Evolutionary conservation across 805 yeast genomes (phyloP).

Genomic region (Sungouiozyma ichnusensis): DNA sequence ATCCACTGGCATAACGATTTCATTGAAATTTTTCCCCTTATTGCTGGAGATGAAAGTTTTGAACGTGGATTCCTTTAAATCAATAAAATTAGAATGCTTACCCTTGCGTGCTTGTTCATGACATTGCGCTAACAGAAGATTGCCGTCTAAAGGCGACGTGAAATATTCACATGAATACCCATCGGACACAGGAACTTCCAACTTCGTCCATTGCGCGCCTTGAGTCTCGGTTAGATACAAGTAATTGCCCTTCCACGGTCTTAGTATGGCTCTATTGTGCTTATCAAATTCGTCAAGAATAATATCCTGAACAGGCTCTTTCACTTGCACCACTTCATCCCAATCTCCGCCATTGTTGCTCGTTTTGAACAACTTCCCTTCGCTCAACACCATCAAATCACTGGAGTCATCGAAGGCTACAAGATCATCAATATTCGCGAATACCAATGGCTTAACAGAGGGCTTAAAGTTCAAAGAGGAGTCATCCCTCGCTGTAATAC

Average conservation of each 20-base stretch:
- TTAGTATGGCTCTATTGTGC: slow-evolving; percentile 16
- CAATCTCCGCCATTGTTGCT: slow-evolving; percentile 44
- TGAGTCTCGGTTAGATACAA: slow-evolving; percentile 19
- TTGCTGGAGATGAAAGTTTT: background rate
- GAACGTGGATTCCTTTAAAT: background rate
- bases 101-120: background rate
- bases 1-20: slow-evolving; percentile 3
- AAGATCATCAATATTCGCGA: slow-evolving; percentile 3
- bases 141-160: background rate
- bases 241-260: background rate
- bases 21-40: slow-evolving; percentile 6
- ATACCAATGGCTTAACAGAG: slow-evolving; percentile 7
- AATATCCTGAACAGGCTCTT: slow-evolving; percentile 2
- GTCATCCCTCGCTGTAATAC: background rate
- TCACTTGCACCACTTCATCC: slow-evolving; percentile 16
- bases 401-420: slow-evolving; percentile 43
- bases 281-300: slow-evolving; percentile 10
- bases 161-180: background rate
- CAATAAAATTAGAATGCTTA: background rate
- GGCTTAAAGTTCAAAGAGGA: slow-evolving; percentile 9
- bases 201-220: slow-evolving; percentile 21
- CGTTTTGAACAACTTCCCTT: slow-evolving; percentile 29
- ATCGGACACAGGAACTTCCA: slow-evolving; percentile 3
- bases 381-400: slow-evolving; percentile 29
- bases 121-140: background rate